Base-by-base conservation (phyloP, 441 rosid species). In the Euphorbia celastroides region DNA sequence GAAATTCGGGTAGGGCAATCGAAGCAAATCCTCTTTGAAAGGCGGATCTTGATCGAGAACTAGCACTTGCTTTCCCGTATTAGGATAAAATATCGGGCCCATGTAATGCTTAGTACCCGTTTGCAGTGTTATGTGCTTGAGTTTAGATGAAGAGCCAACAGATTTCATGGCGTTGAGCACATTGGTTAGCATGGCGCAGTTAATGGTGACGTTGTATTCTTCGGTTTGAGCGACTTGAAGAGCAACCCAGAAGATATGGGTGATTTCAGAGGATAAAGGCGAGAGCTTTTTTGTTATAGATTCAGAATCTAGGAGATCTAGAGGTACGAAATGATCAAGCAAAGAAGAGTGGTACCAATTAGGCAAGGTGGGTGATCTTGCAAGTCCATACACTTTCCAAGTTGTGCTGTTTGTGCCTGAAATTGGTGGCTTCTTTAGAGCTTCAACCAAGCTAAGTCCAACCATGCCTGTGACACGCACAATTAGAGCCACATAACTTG, bases 221-320 rank as follows among this genome's bases (percentile, higher is more conserved):
- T 78, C 80, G 11, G 8, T 69, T 27, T 62, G 70, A 0, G 61
- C 64, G 1, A 71, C 65, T 41, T 78, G 79, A 16, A 76, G 48
- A 4, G 83, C 78, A 8, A 80, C 74, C 84, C 80, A 82, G 52
- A 82, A 82, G 34, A 80, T 74, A 25, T 80, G 80, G 17, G 81
- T 80, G 66, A 83, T 48, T 30, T 78, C 62, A 3, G 32, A 5
- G 2, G 75, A 55, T 16, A 78, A 14, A 2, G 76, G 71, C 0
- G 65, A 31, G 22, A 80, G 77, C 17, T 74, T 77, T 0, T 52
- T 7, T 9, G 2, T 12, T 0, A 80, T 78, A 32, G 75, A 71
- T 3, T 31, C 26, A 5, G 12, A 4, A 54, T 70, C 44, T 5
- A 68, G 5, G 9, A 81, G 81, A 9, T 83, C 81, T 7, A 78